A percentile compares a stretch with the other conserved stretches of the same genome.
Evolutionary conservation across 108 stramenopile species (phyloP).

Genomic region (Nannochloropsis gaditana): DNA sequence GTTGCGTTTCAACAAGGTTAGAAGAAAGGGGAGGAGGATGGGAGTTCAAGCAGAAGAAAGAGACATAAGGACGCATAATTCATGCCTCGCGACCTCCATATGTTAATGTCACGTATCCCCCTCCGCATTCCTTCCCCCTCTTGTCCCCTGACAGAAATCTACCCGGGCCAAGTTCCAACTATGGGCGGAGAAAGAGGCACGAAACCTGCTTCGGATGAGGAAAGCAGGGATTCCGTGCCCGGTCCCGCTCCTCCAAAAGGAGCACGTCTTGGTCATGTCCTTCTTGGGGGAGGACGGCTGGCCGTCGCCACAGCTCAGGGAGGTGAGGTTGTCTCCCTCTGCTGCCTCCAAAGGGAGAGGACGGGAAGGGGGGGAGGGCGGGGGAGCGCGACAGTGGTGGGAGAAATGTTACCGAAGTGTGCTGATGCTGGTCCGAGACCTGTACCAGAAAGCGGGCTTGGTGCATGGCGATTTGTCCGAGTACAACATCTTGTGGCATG

Average conservation of each 20-base stretch:
- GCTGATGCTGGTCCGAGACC: slow-evolving; percentile 33
- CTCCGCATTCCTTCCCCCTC: too few species aligned
- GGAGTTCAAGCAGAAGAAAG: not conserved
- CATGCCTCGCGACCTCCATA: too few species aligned
- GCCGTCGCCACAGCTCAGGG: slow-evolving; percentile 55
- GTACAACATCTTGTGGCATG: slow-evolving; percentile 56
- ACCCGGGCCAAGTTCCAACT: slow-evolving; percentile 45
- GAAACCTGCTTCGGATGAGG: slow-evolving; percentile 46
- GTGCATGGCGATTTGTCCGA: slow-evolving; percentile 58
- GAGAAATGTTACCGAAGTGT: slow-evolving; percentile 40
- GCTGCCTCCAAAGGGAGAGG: not conserved
- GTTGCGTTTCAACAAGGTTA: not conserved
- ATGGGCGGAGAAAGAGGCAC: slow-evolving; percentile 56
- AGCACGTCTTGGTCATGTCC: slow-evolving; percentile 54
- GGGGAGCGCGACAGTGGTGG: not conserved
- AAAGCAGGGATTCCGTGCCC: slow-evolving; percentile 53
- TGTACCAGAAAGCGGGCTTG: slow-evolving; percentile 40
- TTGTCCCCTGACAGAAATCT: slow-evolving; percentile 28
- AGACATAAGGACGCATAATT: not conserved
- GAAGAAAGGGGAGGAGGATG: too few species aligned
- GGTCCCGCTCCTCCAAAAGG: slow-evolving; percentile 37
- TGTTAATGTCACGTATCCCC: too few species aligned
- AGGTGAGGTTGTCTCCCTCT: slow-evolving; percentile 33
- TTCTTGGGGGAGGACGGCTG: slow-evolving; percentile 55
- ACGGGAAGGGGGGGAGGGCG: not conserved